Percentiles rank a stretch among this genome's conserved stretches.
phyloP scores from a whole-genome alignment of 306 rosid species.

The Oxytropis ochrocephala region DNA sequence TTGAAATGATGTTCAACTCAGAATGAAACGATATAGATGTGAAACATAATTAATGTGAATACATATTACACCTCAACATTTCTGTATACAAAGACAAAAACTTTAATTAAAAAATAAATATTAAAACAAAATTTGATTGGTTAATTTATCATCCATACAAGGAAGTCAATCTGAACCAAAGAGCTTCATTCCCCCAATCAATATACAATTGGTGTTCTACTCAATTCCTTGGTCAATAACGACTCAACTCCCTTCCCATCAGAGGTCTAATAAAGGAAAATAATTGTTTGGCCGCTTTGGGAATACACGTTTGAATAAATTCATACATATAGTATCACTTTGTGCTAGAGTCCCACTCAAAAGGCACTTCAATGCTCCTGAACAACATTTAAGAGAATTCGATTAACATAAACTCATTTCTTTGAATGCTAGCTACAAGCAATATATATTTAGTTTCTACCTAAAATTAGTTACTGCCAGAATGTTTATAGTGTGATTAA shows the following conservation, averaged over 20 bases:
- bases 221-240: constrained; percentile 14
- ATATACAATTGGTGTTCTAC: constrained; percentile 30
- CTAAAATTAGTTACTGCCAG: neutral
- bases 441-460: neutral
- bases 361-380: constrained; percentile 84
- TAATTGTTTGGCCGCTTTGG: constrained; percentile 72
- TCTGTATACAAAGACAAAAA: neutral
- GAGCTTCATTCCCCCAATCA: constrained; percentile 86
- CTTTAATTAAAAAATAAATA: neutral
- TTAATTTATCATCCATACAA: neutral
- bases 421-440: neutral
- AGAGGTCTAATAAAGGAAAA: constrained; percentile 48
- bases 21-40: neutral
- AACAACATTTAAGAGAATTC: neutral
- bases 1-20: neutral
- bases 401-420: neutral
- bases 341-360: constrained; percentile 79
- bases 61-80: neutral
- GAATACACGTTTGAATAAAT: constrained; percentile 77
- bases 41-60: neutral
- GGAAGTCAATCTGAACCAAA: constrained; percentile 80
- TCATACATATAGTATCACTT: constrained; percentile 79
- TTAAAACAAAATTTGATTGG: neutral
- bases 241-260: constrained; percentile 29
- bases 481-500: constrained; percentile 1